Conservation (phyloP, 192 early-diverging fungal genomes). For the Piromyces finnis region DNA sequence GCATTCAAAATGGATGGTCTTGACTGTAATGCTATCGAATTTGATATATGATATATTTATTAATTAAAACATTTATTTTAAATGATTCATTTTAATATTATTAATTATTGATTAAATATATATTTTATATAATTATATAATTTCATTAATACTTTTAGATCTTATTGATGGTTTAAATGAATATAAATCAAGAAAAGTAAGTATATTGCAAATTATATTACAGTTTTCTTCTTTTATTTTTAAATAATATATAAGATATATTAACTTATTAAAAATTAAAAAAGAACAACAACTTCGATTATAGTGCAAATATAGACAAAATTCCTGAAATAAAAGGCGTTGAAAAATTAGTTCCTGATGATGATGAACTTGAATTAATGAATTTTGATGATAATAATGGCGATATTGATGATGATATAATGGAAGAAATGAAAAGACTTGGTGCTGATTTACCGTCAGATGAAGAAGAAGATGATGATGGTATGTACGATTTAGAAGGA, state of each 20-base stretch:
- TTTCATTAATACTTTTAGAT: background rate
- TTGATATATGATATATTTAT: too few relatives aligned
- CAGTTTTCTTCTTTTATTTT: too few relatives aligned
- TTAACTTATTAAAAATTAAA: too few relatives aligned
- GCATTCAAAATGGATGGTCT: background rate
- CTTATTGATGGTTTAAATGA: background rate
- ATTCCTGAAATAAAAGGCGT: background rate
- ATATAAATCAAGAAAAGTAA: background rate
- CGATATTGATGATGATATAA: background rate
- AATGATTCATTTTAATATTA: too few relatives aligned
- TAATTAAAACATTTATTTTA: too few relatives aligned
- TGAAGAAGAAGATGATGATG: background rate
- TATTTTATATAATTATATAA: too few relatives aligned
- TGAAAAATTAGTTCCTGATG: background rate
- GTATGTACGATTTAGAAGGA: background rate
- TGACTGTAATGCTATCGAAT: background rate
- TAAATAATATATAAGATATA: too few relatives aligned
- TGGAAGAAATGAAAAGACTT: background rate
- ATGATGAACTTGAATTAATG: background rate
- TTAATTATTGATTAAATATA: too few relatives aligned
- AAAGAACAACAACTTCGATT: background rate
- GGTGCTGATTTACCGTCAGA: background rate
- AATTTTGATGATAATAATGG: background rate
- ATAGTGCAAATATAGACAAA: background rate
- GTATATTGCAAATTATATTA: too few relatives aligned